phyloP scores from a whole-genome alignment of 2,329 filamentous ascomycete genomes.

The Bipolaris gigantea region DNA sequence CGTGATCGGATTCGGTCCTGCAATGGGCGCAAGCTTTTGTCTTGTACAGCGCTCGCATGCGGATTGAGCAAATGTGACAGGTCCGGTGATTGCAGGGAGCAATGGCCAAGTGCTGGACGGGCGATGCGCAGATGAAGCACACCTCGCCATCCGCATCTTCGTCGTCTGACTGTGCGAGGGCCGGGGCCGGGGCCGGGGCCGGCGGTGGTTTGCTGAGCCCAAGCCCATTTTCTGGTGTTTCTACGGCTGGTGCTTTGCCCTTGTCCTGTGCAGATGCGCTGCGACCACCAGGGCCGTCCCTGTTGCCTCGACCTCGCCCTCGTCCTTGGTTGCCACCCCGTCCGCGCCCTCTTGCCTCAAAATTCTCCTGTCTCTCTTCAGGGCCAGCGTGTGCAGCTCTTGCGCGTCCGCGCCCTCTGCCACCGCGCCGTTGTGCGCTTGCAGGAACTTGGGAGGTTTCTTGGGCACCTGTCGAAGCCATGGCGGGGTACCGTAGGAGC shows the following conservation, averaged over 20 bases:
- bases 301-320: conserved; percentile 37
- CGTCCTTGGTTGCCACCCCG: conserved; percentile 43
- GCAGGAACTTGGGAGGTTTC: conserved; percentile 29
- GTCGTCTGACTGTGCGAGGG: conserved; percentile 13
- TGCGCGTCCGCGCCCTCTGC: conserved; percentile 36
- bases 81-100: conserved; percentile 95
- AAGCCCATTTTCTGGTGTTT: conserved; percentile 13
- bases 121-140: conserved; percentile 97
- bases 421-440: conserved; percentile 35
- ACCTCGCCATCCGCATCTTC: conserved; percentile 63
- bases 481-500: conserved; percentile 30
- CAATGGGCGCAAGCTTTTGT: conserved; percentile 97
- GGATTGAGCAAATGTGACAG: conserved; percentile 91
- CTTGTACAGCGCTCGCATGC: conserved; percentile 92
- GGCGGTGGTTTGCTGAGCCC: not conserved
- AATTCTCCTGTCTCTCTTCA: conserved; percentile 26
- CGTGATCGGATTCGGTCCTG: conserved; percentile 74
- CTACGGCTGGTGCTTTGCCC: conserved; percentile 27
- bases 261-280: conserved; percentile 32
- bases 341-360: conserved; percentile 35
- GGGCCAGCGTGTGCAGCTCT: conserved; percentile 25
- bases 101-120: conserved; percentile 82
- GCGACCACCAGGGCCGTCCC: conserved; percentile 38
- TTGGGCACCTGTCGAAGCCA: conserved; percentile 35
- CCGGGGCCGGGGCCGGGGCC: conserved; percentile 4